Evolutionary conservation across 805 yeast species (phyloP), one percentile per base, ranked within the genome.

Genomic region (Starmerella khaoyaiensis): DNA sequence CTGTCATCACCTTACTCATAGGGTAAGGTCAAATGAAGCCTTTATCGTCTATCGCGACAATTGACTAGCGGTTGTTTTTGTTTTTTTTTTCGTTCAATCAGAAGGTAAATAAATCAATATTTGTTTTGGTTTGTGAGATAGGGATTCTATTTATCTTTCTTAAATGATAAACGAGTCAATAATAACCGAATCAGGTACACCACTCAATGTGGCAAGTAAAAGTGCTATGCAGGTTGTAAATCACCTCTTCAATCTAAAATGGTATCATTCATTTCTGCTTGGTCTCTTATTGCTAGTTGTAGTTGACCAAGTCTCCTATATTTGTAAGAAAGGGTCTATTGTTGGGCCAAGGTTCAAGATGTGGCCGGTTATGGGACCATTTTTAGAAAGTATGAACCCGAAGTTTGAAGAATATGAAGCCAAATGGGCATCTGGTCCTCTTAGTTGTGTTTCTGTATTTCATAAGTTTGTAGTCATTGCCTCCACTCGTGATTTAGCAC

Each of bases 381-480:
- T 90, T 52, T 65, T 90, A 59, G 96, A 90, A 57, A 76, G 90
- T 14, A 65, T 90, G 56, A 87, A 90, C 63, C 98, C 98, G 16
- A 86, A 87, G 57, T 90, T 90, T 57, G 94, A 80, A 55, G 94
- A 79, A 54, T 90, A 90, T 60, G 67, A 73, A 58, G 81, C 81
- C 34, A 90, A 90, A 59, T 90, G 98, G 98, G 74, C 72, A 52
- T 76, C 90, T 5, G 98, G 98, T 44, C 90, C 87, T 11, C 67
- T 90, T 39, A 79, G 94, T 11, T 90, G 98, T 67, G 98, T 90
- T 33, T 86, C 96, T 2, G 90, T 90, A 44, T 90, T 90, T 70
- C 98, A 90, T 67, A 90, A 90, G 64, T 87, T 87, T 55, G 98
- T 90, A 28, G 93, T 90, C 35, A 82, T 87, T 59, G 95, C 94